Evolutionary conservation across 2,329 filamentous ascomycete species (phyloP).

Genomic region (Pseudocercospora pini-densiflorae): DNA sequence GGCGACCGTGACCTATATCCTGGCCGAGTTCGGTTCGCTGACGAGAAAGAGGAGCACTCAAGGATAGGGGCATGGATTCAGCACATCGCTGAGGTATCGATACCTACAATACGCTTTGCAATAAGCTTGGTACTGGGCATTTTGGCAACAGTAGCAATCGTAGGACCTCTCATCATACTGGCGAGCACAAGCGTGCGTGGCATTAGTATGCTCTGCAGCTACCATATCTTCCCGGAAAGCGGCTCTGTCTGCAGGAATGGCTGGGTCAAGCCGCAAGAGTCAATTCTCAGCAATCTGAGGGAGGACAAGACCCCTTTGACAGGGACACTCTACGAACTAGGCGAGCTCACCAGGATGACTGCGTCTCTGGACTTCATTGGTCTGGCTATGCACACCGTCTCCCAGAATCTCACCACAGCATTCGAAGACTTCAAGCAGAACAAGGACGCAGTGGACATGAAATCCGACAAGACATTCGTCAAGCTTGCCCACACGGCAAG

Average conservation of each 20-base stretch:
- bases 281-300: not conserved
- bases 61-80: not conserved
- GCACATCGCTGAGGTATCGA: not conserved
- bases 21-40: not conserved
- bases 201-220: constrained; percentile 2
- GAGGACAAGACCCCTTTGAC: constrained; percentile 12
- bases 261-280: constrained; percentile 4
- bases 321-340: constrained; percentile 9
- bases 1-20: not conserved
- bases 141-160: constrained; percentile 4
- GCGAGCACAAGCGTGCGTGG: constrained; percentile 2
- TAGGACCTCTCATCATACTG: constrained; percentile 6
- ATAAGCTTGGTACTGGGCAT: not conserved
- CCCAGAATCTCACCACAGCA: constrained; percentile 13
- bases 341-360: constrained; percentile 13
- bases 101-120: not conserved
- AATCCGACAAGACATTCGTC: not conserved
- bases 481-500: not conserved
- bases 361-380: constrained; percentile 18
- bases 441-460: not conserved
- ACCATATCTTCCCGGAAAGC: not conserved
- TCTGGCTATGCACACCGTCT: constrained; percentile 15
- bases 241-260: constrained; percentile 5
- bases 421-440: constrained; percentile 7
- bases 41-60: not conserved